Evolutionary conservation across 1,284 basidiomycete genomes (phyloP).

Genomic region (Cutaneotrichosporon cutaneum): DNA sequence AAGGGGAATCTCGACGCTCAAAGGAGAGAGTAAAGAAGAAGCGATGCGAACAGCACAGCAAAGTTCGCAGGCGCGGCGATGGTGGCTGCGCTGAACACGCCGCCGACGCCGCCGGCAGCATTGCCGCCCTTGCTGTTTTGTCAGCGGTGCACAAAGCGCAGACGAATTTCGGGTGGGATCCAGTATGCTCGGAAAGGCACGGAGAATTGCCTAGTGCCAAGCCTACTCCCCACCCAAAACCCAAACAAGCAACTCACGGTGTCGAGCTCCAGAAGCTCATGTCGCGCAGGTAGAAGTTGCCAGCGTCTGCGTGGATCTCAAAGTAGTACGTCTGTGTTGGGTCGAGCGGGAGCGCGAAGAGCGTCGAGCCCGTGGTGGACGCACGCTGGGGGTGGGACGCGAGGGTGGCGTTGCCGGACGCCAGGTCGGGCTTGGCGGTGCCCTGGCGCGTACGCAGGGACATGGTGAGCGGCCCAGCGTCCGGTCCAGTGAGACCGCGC

Average conservation of each 20-base stretch:
- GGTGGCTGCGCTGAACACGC: neutral
- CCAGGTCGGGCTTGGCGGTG: conserved; percentile 3
- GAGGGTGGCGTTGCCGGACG: neutral
- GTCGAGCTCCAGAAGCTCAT: conserved; percentile 3
- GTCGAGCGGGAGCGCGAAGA: conserved; percentile 3
- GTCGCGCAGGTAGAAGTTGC: conserved; percentile 1
- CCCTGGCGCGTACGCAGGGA: neutral
- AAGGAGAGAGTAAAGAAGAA: conserved; percentile 5
- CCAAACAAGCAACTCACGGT: conserved; percentile 1
- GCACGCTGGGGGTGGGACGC: neutral
- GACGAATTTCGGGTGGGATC: neutral
- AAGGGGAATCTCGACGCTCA: neutral
- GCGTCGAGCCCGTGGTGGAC: neutral
- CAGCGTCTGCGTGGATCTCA: neutral
- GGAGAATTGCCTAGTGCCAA: conserved; percentile 1
- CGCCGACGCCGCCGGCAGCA: neutral
- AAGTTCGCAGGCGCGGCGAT: neutral
- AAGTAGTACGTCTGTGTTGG: conserved; percentile 8
- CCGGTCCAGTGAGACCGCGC: conserved; percentile 2
- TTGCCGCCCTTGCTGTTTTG: neutral
- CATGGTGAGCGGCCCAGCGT: neutral
- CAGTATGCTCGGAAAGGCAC: neutral
- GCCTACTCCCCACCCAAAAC: neutral
- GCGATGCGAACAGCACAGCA: conserved; percentile 4
- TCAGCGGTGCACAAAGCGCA: neutral